Evolutionary conservation across 106 monocot genomes (phyloP).

Genomic region (Platanthera guangdongensis): DNA sequence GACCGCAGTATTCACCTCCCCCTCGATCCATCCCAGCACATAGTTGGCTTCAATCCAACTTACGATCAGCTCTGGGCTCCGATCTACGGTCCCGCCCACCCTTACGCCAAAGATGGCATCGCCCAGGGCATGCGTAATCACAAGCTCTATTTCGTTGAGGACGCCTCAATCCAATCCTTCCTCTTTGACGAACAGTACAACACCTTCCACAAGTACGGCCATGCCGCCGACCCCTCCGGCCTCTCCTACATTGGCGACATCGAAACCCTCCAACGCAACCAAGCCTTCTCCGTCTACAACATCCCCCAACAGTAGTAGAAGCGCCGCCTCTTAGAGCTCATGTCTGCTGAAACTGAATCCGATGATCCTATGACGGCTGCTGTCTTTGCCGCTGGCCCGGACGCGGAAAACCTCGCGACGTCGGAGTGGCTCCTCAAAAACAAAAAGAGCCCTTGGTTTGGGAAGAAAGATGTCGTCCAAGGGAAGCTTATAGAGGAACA

Average conservation of each 20-base stretch:
- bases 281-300: constrained; percentile 78
- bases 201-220: constrained; percentile 91
- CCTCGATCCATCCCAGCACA: too few relatives aligned
- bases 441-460: constrained; percentile 71
- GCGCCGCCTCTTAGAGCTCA: constrained; percentile 41
- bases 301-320: constrained; percentile 93
- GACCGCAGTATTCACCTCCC: too few relatives aligned
- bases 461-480: constrained; percentile 55
- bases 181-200: constrained; percentile 99
- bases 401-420: constrained; percentile 54
- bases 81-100: too few relatives aligned
- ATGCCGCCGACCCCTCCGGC: constrained; percentile 90
- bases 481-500: constrained; percentile 92
- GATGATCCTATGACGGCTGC: neutral
- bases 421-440: constrained; percentile 90
- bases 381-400: neutral
- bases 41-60: too few relatives aligned
- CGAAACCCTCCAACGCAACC: constrained; percentile 31
- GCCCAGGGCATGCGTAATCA: too few relatives aligned
- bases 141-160: too few relatives aligned
- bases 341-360: constrained; percentile 11
- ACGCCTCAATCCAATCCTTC: too few relatives aligned
- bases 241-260: constrained; percentile 65
- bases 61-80: too few relatives aligned
- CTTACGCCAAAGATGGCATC: too few relatives aligned